Conservation (phyloP, 495 filamentous ascomycete genomes). For the Penicillium atrosanguineum region DNA sequence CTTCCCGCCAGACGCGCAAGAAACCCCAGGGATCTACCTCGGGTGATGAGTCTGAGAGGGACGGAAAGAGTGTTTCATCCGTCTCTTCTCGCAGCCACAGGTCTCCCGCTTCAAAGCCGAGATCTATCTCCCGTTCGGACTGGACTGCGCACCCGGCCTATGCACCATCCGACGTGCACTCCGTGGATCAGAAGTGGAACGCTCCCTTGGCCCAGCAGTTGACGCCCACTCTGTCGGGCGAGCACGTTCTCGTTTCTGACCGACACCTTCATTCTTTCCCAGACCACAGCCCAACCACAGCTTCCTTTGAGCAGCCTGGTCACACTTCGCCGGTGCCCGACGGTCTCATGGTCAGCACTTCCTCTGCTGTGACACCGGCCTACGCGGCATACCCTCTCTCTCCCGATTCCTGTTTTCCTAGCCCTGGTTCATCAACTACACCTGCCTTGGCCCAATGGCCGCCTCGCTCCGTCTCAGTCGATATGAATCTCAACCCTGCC, state of each 20-base stretch:
- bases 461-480: conserved; percentile 24
- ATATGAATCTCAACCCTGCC: conserved; percentile 19
- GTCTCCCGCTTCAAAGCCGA: conserved; percentile 6
- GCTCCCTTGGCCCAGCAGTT: conserved; percentile 22
- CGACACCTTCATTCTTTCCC: conserved; percentile 12
- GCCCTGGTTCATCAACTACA: conserved; percentile 13
- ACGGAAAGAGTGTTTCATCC: conserved; percentile 25
- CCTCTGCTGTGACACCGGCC: conserved; percentile 20
- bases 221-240: conserved; percentile 27
- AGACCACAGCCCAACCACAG: conserved; percentile 21
- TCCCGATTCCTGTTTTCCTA: conserved; percentile 25
- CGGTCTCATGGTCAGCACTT: conserved; percentile 20
- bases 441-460: conserved; percentile 19
- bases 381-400: conserved; percentile 29
- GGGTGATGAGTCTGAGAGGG: conserved; percentile 22
- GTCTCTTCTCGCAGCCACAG: conserved; percentile 19
- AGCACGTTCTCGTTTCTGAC: conserved; percentile 22
- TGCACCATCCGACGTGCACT: conserved; percentile 12
- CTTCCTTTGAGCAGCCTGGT: conserved; percentile 29
- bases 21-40: conserved; percentile 24
- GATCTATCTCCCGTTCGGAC: conserved; percentile 5
- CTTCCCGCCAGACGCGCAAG: conserved; percentile 46
- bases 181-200: conserved; percentile 24
- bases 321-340: conserved; percentile 27
- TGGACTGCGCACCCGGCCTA: conserved; percentile 18